phyloP scores from a whole-genome alignment of 73 alveolate species.

The Halteria grandinella region DNA sequence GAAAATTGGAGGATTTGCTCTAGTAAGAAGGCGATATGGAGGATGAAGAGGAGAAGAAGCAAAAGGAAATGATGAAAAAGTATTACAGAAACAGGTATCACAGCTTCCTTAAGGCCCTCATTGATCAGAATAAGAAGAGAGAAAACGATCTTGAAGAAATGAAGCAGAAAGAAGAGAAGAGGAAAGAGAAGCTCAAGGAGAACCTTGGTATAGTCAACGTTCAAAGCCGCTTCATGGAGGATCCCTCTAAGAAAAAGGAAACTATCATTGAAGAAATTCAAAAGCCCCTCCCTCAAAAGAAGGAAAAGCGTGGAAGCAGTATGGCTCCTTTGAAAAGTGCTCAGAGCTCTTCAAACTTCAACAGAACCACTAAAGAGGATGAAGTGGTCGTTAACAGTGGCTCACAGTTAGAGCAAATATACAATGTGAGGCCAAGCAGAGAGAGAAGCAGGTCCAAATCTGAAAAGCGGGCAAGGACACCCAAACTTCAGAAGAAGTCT shows the following conservation, averaged over 20 bases:
- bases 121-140: conserved; percentile 61
- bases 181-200: conserved; percentile 51
- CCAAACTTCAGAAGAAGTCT: conserved; percentile 30
- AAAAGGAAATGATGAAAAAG: conserved; percentile 51
- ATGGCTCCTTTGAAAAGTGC: conserved; percentile 14
- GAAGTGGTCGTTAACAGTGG: conserved; percentile 21
- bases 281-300: conserved; percentile 7
- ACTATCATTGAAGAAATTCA: background rate
- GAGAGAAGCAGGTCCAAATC: conserved; percentile 28
- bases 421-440: background rate
- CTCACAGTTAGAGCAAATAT: conserved; percentile 6
- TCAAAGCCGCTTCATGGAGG: conserved; percentile 58
- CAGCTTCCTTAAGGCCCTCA: conserved; percentile 58
- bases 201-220: conserved; percentile 61
- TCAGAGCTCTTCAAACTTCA: conserved; percentile 39
- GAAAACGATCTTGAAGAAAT: conserved; percentile 57
- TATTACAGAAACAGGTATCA: conserved; percentile 67
- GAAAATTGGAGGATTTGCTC: background rate
- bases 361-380: background rate
- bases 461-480: conserved; percentile 33
- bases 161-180: conserved; percentile 60
- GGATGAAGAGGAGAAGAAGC: conserved; percentile 53
- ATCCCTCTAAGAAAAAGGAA: background rate
- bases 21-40: background rate
- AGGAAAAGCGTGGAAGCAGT: no score